Conservation (phyloP, 2,329 filamentous ascomycete genomes). For the Alternaria triticina region DNA sequence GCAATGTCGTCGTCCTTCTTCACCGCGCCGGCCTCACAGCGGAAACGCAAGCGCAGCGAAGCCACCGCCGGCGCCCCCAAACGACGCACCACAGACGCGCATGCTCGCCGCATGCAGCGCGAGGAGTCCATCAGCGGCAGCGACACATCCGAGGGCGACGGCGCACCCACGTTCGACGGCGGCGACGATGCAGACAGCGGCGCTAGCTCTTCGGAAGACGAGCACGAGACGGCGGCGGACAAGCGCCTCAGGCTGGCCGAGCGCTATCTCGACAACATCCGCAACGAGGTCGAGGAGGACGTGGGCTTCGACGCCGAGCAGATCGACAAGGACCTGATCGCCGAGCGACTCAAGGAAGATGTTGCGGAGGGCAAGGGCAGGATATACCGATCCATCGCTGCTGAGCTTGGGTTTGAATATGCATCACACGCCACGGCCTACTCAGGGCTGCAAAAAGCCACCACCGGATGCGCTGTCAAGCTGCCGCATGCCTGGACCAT, state of each 20-base stretch:
- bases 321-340: slow-evolving; percentile 90
- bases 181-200: slow-evolving; percentile 41
- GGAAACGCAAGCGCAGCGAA: slow-evolving; percentile 80
- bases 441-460: slow-evolving; percentile 76
- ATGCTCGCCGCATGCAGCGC: slow-evolving; percentile 58
- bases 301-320: slow-evolving; percentile 92
- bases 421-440: slow-evolving; percentile 76
- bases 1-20: slow-evolving; percentile 88
- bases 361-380: slow-evolving; percentile 90
- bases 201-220: slow-evolving; percentile 70
- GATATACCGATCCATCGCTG: slow-evolving; percentile 80
- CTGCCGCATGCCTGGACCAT: slow-evolving; percentile 86
- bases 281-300: slow-evolving; percentile 74
- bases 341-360: slow-evolving; percentile 84
- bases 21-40: slow-evolving; percentile 82
- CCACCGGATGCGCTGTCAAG: slow-evolving; percentile 81
- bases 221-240: slow-evolving; percentile 88
- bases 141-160: slow-evolving; percentile 70
- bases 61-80: slow-evolving; percentile 62
- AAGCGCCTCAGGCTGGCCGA: slow-evolving; percentile 86
- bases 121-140: slow-evolving; percentile 89
- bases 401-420: slow-evolving; percentile 71
- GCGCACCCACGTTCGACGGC: slow-evolving; percentile 47
- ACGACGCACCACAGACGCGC: slow-evolving; percentile 62
- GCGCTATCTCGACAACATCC: slow-evolving; percentile 89